Percentiles rank a stretch among this genome's conserved stretches.
Conservation (phyloP, 306 rosid species). For the Vicia faba region DNA sequence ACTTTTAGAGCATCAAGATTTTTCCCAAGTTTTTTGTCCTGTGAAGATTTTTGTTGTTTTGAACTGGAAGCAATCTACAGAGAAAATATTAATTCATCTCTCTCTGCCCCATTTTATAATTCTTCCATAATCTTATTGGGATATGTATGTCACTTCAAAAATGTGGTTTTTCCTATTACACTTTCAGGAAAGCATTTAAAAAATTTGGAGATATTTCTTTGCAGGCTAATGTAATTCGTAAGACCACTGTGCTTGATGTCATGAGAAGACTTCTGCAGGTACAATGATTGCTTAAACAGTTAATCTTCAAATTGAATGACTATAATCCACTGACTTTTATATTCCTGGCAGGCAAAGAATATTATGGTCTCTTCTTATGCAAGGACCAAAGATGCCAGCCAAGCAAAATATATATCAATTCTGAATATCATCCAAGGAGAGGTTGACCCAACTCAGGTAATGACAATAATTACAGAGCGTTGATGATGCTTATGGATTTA, state of each 20-base stretch:
- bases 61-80: constrained; percentile 25
- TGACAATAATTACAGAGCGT: constrained; percentile 5
- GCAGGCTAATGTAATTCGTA: constrained; percentile 94
- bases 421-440: constrained; percentile 98
- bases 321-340: constrained; percentile 37
- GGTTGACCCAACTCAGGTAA: constrained; percentile 98
- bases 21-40: constrained; percentile 3
- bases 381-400: constrained; percentile 98
- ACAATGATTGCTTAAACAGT: constrained; percentile 35
- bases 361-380: constrained; percentile 99
- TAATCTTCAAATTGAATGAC: constrained; percentile 11
- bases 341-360: constrained; percentile 79
- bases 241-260: constrained; percentile 98
- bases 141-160: background rate
- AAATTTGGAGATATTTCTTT: constrained; percentile 38
- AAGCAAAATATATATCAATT: constrained; percentile 96
- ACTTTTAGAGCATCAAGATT: constrained; percentile 13
- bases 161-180: constrained; percentile 21
- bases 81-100: background rate
- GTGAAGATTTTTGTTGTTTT: constrained; percentile 29
- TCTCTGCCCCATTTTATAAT: background rate
- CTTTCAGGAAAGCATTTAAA: constrained; percentile 24
- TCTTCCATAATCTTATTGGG: constrained; percentile 3
- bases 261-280: constrained; percentile 99
- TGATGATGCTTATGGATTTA: constrained; percentile 1